A percentile compares a stretch with the other conserved stretches of the same genome.
These are phyloP conservation scores for Sarocladium brachiariae DNA, from an alignment of 2,329 filamentous ascomycete species.

Conservation along the genomic window DNA sequence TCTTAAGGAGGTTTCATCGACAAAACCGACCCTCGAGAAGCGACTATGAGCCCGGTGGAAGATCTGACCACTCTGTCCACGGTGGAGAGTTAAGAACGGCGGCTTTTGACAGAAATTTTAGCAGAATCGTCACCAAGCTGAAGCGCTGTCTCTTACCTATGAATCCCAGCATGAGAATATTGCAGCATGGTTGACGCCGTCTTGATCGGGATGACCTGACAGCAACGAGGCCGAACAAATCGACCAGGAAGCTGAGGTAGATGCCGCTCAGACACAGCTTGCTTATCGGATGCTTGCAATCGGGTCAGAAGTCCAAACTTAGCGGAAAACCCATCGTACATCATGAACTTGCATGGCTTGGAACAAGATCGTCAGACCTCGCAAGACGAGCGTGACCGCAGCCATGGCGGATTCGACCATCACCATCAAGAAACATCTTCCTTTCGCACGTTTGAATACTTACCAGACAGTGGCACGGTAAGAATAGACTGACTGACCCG, in stretches of 20 bases:
- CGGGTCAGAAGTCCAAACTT: too few relatives aligned
- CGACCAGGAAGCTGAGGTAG: slow-evolving; percentile 8
- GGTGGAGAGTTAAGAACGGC: slow-evolving; percentile 41
- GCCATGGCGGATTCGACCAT: background rate
- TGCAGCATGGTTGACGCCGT: background rate
- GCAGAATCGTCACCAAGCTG: background rate
- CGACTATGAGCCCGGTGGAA: slow-evolving; percentile 50
- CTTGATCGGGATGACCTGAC: background rate
- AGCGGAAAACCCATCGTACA: too few relatives aligned
- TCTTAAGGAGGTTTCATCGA: slow-evolving; percentile 53
- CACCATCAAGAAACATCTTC: background rate
- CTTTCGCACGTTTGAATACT: too few relatives aligned
- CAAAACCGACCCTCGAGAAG: slow-evolving; percentile 57
- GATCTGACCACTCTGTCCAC: slow-evolving; percentile 46
- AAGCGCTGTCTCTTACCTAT: background rate
- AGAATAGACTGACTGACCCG: too few relatives aligned
- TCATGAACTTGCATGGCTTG: background rate
- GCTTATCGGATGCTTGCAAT: slow-evolving; percentile 3
- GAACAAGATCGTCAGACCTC: background rate
- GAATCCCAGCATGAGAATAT: slow-evolving; percentile 4
- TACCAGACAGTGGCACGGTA: too few relatives aligned
- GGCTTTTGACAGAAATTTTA: slow-evolving; percentile 4
- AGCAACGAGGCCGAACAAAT: background rate
- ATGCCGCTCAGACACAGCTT: background rate
- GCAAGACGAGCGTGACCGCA: background rate